These are phyloP conservation scores for Lichtheimia corymbifera DNA, from an alignment of 371 early-diverging fungal species.

Conservation along the genomic window DNA sequence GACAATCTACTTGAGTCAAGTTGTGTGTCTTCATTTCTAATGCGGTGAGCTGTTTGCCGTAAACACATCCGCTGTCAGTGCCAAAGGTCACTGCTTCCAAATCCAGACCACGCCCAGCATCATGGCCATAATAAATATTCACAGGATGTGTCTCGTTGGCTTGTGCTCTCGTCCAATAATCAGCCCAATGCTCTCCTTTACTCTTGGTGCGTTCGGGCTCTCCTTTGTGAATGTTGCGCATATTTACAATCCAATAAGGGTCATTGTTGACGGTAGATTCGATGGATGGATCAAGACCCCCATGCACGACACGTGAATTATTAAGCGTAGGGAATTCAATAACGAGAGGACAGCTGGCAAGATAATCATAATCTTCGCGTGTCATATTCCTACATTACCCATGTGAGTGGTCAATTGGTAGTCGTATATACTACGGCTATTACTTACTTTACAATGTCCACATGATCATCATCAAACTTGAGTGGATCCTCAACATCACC, in stretches of 20 bases:
- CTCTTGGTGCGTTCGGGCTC: conserved; percentile 33
- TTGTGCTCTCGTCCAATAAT: conserved; percentile 45
- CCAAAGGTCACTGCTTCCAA: conserved; percentile 58
- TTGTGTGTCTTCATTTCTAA: conserved; percentile 36
- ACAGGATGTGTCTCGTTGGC: conserved; percentile 16
- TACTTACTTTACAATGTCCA: conserved; percentile 38
- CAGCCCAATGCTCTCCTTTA: conserved; percentile 54
- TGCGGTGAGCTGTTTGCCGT: conserved; percentile 63
- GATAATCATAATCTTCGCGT: conserved; percentile 55
- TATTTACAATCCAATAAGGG: conserved; percentile 60
- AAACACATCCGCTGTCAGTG: conserved; percentile 71
- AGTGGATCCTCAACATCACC: conserved; percentile 45
- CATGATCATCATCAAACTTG: conserved; percentile 43
- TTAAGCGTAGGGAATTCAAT: conserved; percentile 55
- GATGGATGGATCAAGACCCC: conserved; percentile 62
- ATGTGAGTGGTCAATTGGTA: neutral
- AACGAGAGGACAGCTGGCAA: conserved; percentile 61
- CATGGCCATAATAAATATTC: conserved; percentile 69
- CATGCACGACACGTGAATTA: conserved; percentile 67
- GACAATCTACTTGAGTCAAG: conserved; percentile 32
- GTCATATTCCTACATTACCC: conserved; percentile 38
- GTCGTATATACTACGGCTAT: neutral
- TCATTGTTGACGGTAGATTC: conserved; percentile 41
- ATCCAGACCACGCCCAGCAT: conserved; percentile 61
- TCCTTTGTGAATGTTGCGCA: conserved; percentile 58